Percentiles rank a stretch among this genome's conserved stretches.
phyloP scores from a whole-genome alignment of 441 rosid genomes.

The Kokia cookei region DNA sequence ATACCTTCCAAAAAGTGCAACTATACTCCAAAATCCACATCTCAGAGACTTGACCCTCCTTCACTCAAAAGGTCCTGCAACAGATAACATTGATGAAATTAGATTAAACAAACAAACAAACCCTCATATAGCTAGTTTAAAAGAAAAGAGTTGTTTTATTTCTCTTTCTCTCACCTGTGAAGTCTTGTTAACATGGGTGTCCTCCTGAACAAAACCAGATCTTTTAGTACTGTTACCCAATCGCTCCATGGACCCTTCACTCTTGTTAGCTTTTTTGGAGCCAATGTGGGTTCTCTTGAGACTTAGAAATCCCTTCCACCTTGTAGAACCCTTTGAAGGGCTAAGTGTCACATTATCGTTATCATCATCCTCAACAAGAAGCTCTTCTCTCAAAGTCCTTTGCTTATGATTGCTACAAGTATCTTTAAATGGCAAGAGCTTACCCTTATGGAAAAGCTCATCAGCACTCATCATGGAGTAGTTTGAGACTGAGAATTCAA shows the following conservation, averaged over 20 bases:
- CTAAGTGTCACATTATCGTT: conserved; percentile 39
- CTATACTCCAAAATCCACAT: conserved; percentile 30
- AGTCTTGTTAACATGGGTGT: conserved; percentile 25
- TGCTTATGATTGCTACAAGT: conserved; percentile 39
- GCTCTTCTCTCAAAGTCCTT: conserved; percentile 85
- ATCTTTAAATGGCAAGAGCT: conserved; percentile 73
- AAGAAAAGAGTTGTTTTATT: not conserved
- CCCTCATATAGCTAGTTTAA: not conserved
- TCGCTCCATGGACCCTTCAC: conserved; percentile 21
- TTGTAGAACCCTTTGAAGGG: conserved; percentile 60
- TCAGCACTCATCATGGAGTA: conserved; percentile 90
- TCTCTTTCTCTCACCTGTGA: conserved; percentile 36
- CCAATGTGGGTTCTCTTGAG: conserved; percentile 65
- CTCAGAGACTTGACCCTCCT: conserved; percentile 50
- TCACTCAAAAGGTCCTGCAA: conserved; percentile 54
- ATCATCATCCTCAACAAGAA: conserved; percentile 42
- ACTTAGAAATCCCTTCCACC: conserved; percentile 82
- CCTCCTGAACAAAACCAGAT: conserved; percentile 34
- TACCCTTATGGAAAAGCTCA: conserved; percentile 85
- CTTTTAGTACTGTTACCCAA: conserved; percentile 24
- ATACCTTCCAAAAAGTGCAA: conserved; percentile 4
- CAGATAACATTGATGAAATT: not conserved
- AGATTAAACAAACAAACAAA: not conserved
- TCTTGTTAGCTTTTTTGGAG: conserved; percentile 45
- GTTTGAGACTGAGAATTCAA: conserved; percentile 77